Evolutionary conservation across 306 rosid species (phyloP).

Genomic region (Pyrus bretschneideri): DNA sequence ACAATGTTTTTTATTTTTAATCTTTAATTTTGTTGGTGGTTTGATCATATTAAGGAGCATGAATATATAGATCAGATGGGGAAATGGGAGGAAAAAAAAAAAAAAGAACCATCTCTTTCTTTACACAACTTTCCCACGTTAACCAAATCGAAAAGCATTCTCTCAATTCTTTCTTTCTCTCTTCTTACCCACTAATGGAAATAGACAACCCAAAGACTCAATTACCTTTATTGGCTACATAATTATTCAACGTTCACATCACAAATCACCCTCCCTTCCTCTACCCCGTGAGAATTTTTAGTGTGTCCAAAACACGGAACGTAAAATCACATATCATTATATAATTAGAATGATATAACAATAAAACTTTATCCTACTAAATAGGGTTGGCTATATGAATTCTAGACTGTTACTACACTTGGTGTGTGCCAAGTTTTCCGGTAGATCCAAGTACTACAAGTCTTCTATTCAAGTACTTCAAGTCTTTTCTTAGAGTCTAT

Average conservation of each 20-base stretch:
- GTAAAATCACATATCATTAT: too few species aligned
- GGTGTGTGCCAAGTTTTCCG: too few species aligned
- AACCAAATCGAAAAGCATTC: slow-evolving; percentile 88
- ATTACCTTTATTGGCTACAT: slow-evolving; percentile 28
- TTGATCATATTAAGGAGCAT: neutral
- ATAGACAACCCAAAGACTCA: slow-evolving; percentile 54
- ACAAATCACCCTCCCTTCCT: neutral
- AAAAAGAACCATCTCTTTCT: slow-evolving; percentile 60
- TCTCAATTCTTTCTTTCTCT: slow-evolving; percentile 14
- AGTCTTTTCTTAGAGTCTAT: too few species aligned
- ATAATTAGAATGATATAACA: too few species aligned
- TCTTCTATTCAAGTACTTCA: too few species aligned
- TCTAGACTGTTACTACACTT: too few species aligned
- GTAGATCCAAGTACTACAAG: too few species aligned
- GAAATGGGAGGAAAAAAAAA: slow-evolving; percentile 5
- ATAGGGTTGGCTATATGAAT: too few species aligned
- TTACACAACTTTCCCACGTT: slow-evolving; percentile 86
- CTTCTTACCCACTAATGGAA: slow-evolving; percentile 52
- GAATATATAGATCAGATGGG: neutral
- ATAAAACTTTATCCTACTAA: too few species aligned
- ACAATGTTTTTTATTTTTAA: neutral
- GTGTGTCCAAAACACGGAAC: accelerated
- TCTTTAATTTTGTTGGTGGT: slow-evolving; percentile 11
- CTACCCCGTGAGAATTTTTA: too few species aligned
- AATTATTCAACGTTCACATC: slow-evolving; percentile 36